Conservation (phyloP, 1,139 yeast genomes). For the Geotrichum reessii region DNA sequence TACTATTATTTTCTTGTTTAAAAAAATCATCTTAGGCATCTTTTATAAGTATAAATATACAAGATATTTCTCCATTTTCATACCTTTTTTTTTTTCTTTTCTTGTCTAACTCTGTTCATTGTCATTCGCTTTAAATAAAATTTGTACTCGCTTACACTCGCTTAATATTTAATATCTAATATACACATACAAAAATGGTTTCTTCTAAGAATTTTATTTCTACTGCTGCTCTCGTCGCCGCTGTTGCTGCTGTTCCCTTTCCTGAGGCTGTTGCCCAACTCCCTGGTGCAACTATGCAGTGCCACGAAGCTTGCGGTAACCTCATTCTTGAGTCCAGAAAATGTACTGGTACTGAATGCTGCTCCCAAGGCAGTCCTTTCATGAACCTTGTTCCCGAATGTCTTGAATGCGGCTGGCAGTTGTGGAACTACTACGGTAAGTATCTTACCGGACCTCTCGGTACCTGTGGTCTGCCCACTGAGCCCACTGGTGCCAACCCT, state of each 20-base stretch:
- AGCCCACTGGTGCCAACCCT: conserved; percentile 11
- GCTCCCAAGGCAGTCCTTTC: neutral
- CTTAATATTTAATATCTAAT: neutral
- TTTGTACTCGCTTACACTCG: neutral
- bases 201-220: conserved; percentile 1
- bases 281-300: conserved; percentile 12
- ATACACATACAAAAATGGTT: conserved; percentile 5
- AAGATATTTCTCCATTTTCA: neutral
- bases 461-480: conserved; percentile 7
- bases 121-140: neutral
- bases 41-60: neutral
- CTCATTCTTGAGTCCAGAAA: conserved; percentile 8
- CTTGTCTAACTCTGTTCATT: neutral
- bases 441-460: conserved; percentile 9
- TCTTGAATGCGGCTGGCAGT: conserved; percentile 13
- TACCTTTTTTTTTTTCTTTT: neutral
- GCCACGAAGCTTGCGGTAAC: conserved; percentile 13
- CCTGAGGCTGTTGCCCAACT: conserved; percentile 14
- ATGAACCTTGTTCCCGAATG: conserved; percentile 1
- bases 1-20: neutral
- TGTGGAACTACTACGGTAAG: conserved; percentile 14
- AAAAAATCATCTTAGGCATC: neutral
- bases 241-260: conserved; percentile 8
- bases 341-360: conserved; percentile 9
- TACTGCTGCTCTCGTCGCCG: conserved; percentile 3